Base-by-base conservation (phyloP, 2,329 filamentous ascomycete species). In the Aspergillus brunneoviolaceus region DNA sequence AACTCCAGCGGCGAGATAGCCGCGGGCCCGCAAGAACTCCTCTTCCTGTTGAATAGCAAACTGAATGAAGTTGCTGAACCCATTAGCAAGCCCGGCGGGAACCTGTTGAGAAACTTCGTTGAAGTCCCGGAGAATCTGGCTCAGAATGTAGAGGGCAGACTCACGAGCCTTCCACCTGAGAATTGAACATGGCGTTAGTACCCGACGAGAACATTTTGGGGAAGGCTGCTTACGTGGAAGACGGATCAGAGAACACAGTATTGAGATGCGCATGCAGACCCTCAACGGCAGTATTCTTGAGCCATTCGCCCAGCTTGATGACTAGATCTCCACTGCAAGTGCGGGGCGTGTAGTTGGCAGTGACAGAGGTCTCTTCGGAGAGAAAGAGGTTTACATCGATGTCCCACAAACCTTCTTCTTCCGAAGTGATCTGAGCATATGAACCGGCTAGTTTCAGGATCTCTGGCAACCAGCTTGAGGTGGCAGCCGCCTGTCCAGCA, bases 341-440 rank as follows among this genome's bases (percentile, higher is more conserved):
- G 66, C 95, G 87, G 14, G 95, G 91, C 0, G 95, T 97, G 78
- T 98, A 99, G 75, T 98, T 98, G 33, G 93, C 91, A 12, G 92
- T 96, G 19, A 97, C 90, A 2, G 92, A 94, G 2, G 92, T 94
- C 78, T 98, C 94, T 76, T 99, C 95, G 0, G 92, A 94, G 51
- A 99, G 83, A 76, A 96, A 99, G 2, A 99, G 85, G 60, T 96
- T 98, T 67, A 96, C 90, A 75, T 99, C 95, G 63, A 97, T 92
- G 68, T 97, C 92, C 95, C 95, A 99, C 10, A 99, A 79, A 7
- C 91, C 92, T 77, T 97, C 92, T 72, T 98, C 95, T 74, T 99
- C 95, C 29, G 87, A 88, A 2, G 90, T 93, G 68, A 99, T 96
- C 65, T 94, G 91, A 12, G 92, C 89, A 76, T 96, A 98, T 1